Evolutionary conservation across 805 yeast genomes (phyloP).

Genomic region (Blastobotrys muscicola): DNA sequence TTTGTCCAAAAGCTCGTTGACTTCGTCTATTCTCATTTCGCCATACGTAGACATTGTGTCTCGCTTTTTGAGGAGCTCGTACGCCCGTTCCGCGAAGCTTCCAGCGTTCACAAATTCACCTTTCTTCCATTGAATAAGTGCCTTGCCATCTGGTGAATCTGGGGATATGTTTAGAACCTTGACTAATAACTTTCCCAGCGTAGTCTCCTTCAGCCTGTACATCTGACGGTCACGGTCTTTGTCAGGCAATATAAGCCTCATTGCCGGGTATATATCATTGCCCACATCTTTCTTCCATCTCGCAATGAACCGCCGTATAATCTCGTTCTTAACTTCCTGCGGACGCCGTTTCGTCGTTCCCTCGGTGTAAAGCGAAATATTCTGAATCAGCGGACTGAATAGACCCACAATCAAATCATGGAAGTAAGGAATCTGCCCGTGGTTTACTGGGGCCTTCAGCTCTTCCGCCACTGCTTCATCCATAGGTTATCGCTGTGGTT

Average conservation of each 20-base stretch:
- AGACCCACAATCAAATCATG: constrained; percentile 33
- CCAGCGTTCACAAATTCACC: constrained; percentile 35
- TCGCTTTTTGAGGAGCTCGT: constrained; percentile 42
- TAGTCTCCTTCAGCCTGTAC: constrained; percentile 55
- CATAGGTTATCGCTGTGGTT: neutral
- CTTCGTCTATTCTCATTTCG: constrained; percentile 36
- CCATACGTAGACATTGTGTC: constrained; percentile 33
- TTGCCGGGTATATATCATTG: constrained; percentile 55
- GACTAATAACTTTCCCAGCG: constrained; percentile 43
- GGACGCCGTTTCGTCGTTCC: constrained; percentile 8
- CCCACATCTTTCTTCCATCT: constrained; percentile 51
- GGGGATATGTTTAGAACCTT: constrained; percentile 47
- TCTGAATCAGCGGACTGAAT: constrained; percentile 33
- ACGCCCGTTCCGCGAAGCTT: constrained; percentile 40
- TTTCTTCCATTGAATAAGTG: constrained; percentile 40
- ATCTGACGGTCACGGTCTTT: constrained; percentile 45
- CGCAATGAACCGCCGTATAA: constrained; percentile 34
- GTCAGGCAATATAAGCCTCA: constrained; percentile 35
- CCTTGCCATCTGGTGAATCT: constrained; percentile 50
- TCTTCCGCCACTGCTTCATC: constrained; percentile 2
- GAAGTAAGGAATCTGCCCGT: constrained; percentile 35
- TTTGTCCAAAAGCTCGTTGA: constrained; percentile 39
- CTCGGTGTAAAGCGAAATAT: constrained; percentile 19
- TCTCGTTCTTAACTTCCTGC: constrained; percentile 19
- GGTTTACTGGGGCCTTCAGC: constrained; percentile 28